Evolutionary conservation across 2,329 filamentous ascomycete genomes (phyloP), one percentile per base, ranked within the genome.

Genomic region (Trichoderma endophyticum): DNA sequence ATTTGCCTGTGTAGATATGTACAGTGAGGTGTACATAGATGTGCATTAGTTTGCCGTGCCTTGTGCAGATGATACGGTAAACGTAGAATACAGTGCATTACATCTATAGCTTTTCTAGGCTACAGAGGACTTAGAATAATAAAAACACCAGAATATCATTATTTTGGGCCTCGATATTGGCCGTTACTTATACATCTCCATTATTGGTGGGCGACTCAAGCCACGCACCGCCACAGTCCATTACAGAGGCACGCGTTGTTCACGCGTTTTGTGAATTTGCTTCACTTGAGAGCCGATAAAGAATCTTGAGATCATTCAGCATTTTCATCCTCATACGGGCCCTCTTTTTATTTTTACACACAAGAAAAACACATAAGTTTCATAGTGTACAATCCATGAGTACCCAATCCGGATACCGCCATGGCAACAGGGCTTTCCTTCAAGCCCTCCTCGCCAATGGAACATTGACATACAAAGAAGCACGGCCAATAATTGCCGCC

Each of bases 371-470:
- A 11, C 14, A 34, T 2, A 36, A 6, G 8, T 8, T 18, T 7
- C 18, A 6, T n/a, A 21, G 2, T 12, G n/a, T 15, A 51, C 28
- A 1, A 26, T 68, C 48, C 6, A 79, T 77, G 74, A 75, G 81
- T 43, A 77, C 78, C 21, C 76, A 80, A 21, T 63, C 82, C 12
- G 78, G 77, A 26, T 89, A 87, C 77, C 79, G 80, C 71, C 85
- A 97, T 79, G 87, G 86, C 73, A 93, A 98, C 80, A 91, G 94
- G 71, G 95, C 95, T 9, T 97, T 99, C 78, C 86, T 98, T 0
- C 96, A 99, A 82, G 93, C 93, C 63, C 90, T 99, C 75, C 86
- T 98, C 81, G 90, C 93, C 3, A 90, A 91, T 64, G 92, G 93
- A 26, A 89, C 90, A 59, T 86, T 98, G 80, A 97, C 93, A 0